Evolutionary conservation across 257 asterid species (phyloP).

Genomic region (Solanum chilense): DNA sequence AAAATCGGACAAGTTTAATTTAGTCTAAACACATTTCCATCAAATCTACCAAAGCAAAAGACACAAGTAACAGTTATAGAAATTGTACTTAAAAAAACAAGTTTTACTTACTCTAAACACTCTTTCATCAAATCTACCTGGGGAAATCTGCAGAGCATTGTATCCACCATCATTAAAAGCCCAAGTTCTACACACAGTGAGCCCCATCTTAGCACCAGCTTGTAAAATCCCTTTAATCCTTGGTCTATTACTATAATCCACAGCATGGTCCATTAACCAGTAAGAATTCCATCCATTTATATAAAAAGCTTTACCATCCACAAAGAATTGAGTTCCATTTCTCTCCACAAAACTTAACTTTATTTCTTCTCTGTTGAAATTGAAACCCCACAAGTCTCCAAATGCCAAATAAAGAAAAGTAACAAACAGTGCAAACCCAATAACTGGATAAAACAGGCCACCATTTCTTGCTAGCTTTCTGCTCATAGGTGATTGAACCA

Average conservation of each 20-base stretch:
- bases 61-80: background rate
- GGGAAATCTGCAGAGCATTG: constrained; percentile 85
- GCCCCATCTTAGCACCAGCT: constrained; percentile 91
- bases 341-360: constrained; percentile 77
- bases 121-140: constrained; percentile 72
- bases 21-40: background rate
- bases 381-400: constrained; percentile 57
- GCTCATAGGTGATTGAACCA: constrained; percentile 23
- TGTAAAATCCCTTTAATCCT: constrained; percentile 60
- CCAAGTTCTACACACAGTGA: constrained; percentile 96
- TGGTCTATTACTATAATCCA: constrained; percentile 45
- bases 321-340: constrained; percentile 80
- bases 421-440: constrained; percentile 71
- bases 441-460: constrained; percentile 70
- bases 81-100: background rate
- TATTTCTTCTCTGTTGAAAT: constrained; percentile 18
- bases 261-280: constrained; percentile 98
- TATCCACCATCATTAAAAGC: constrained; percentile 96
- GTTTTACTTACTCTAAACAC: constrained; percentile 68
- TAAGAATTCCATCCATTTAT: constrained; percentile 97
- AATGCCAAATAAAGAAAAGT: constrained; percentile 69
- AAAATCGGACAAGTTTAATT: background rate
- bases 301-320: constrained; percentile 78
- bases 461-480: constrained; percentile 62
- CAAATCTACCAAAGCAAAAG: background rate